These are phyloP conservation scores for Paramecium octaurelia DNA, from an alignment of 73 alveolate genomes.

Conservation along the genomic window DNA sequence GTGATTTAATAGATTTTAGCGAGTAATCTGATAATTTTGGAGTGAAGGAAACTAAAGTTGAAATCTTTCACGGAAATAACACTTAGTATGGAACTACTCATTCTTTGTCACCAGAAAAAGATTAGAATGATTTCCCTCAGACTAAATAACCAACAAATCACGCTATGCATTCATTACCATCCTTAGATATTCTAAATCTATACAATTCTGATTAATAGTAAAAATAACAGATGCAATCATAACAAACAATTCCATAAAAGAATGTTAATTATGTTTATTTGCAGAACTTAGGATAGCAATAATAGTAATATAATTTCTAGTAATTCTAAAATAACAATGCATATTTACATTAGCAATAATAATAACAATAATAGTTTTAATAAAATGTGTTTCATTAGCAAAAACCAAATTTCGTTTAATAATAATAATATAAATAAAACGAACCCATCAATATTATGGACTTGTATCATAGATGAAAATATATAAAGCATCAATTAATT, in stretches of 20 bases:
- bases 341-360: neutral
- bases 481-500: neutral
- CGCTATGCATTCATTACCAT: neutral
- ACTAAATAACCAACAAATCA: neutral
- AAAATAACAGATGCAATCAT: neutral
- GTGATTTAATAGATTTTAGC: constrained; percentile 3
- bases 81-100: neutral
- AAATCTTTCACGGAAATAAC: neutral
- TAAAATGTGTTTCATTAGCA: neutral
- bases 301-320: neutral
- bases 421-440: neutral
- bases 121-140: neutral
- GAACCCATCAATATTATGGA: neutral
- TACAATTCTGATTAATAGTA: neutral
- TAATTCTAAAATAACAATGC: neutral
- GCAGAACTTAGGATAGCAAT: neutral
- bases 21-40: neutral
- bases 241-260: neutral
- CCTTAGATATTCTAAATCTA: neutral
- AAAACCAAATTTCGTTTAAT: neutral
- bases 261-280: neutral
- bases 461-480: neutral
- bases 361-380: neutral
- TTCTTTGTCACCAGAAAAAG: constrained; percentile 2
- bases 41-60: neutral